Percentiles rank a stretch among this genome's conserved stretches.
These are phyloP conservation scores for Micractinium conductrix DNA, from an alignment of 139 green algal species.

Conservation along the genomic window DNA sequence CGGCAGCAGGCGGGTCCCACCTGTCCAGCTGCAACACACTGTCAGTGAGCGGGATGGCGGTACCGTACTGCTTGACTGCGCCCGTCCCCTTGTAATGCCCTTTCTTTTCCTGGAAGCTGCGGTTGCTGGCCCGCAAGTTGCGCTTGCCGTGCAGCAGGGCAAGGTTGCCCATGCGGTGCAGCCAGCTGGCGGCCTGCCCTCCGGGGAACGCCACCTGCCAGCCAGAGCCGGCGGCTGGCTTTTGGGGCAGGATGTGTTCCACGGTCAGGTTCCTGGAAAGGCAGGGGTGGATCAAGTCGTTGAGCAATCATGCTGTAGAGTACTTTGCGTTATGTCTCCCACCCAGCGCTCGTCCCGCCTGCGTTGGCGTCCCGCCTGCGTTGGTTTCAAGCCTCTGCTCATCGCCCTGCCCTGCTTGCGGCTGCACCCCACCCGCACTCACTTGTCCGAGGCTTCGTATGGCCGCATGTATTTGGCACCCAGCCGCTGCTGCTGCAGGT, in stretches of 20 bases:
- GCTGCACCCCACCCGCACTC: background rate
- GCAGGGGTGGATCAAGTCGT: background rate
- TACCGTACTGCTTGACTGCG: background rate
- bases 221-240: background rate
- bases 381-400: too few species aligned
- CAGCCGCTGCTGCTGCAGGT: background rate
- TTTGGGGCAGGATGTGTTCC: conserved; percentile 9
- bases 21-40: background rate
- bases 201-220: background rate
- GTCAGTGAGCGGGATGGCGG: conserved; percentile 2
- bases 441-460: background rate
- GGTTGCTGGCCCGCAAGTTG: background rate
- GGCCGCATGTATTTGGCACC: background rate
- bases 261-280: background rate
- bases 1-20: background rate
- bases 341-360: too few species aligned
- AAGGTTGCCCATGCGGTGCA: conserved; percentile 8
- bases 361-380: too few species aligned
- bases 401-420: background rate
- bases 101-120: background rate
- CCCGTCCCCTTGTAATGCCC: background rate
- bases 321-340: too few species aligned
- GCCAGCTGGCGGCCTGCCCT: background rate
- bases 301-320: too few species aligned
- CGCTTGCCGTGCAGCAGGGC: background rate